Evolutionary conservation across 1,284 basidiomycete species (phyloP).

Genomic region (Coniophora puteana): DNA sequence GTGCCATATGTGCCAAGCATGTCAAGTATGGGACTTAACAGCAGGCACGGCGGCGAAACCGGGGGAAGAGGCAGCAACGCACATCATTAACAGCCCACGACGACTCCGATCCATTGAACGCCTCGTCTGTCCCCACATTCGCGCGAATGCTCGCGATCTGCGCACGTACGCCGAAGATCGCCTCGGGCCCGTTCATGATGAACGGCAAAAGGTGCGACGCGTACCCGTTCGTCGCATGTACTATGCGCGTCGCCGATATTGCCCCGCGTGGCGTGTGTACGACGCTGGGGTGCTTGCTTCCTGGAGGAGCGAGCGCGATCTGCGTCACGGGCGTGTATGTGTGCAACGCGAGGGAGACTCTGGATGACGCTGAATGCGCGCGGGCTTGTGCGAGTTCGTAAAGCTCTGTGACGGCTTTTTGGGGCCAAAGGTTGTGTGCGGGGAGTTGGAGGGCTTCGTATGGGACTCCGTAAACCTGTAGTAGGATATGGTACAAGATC

Average conservation of each 20-base stretch:
- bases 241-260: conserved; percentile 52
- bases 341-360: conserved; percentile 47
- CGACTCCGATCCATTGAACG: conserved; percentile 46
- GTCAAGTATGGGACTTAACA: too few relatives aligned
- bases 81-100: too few relatives aligned
- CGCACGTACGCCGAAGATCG: conserved; percentile 71
- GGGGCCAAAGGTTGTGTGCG: conserved; percentile 72
- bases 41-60: too few relatives aligned
- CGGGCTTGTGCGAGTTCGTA: conserved; percentile 40
- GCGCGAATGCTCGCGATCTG: conserved; percentile 68
- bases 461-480: conserved; percentile 51
- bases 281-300: conserved; percentile 36
- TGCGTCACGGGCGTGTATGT: conserved; percentile 65
- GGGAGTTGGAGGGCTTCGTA: conserved; percentile 49
- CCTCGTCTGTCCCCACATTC: conserved; percentile 29
- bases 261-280: conserved; percentile 58
- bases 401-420: conserved; percentile 69
- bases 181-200: conserved; percentile 45
- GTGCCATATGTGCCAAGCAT: too few relatives aligned
- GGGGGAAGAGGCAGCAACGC: too few relatives aligned
- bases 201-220: conserved; percentile 61
- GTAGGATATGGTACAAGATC: not conserved
- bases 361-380: too few relatives aligned
- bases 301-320: conserved; percentile 25
- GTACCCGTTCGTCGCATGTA: conserved; percentile 83